phyloP scores from a whole-genome alignment of 495 filamentous ascomycete species.

The Penicillium psychrofluorescens region DNA sequence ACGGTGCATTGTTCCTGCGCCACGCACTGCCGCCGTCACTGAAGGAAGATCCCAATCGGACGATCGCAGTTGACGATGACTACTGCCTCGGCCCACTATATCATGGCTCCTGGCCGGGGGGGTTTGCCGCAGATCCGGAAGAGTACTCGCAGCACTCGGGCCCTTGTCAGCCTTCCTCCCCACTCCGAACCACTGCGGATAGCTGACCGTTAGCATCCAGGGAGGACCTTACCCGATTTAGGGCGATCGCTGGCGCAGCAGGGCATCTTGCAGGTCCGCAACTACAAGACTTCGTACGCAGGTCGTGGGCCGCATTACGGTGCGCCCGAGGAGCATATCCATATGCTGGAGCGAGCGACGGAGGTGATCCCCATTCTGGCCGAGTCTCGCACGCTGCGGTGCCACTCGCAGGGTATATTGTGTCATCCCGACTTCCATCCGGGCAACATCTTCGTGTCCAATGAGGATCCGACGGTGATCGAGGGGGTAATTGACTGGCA shows the following conservation, averaged over 20 bases:
- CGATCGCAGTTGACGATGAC: slow-evolving; percentile 8
- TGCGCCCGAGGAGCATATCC: slow-evolving; percentile 6
- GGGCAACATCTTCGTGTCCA: slow-evolving; percentile 25
- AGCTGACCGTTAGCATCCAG: background rate
- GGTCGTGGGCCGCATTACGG: slow-evolving; percentile 2
- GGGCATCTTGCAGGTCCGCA: background rate
- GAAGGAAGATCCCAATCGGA: background rate
- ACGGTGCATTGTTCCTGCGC: slow-evolving; percentile 21
- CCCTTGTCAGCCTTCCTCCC: slow-evolving; percentile 9
- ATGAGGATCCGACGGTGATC: slow-evolving; percentile 15
- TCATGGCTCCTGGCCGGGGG: slow-evolving; percentile 9
- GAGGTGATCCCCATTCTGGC: slow-evolving; percentile 4
- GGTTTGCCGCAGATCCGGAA: slow-evolving; percentile 2
- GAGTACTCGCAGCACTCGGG: slow-evolving; percentile 7
- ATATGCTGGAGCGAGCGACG: slow-evolving; percentile 2
- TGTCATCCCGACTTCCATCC: slow-evolving; percentile 26
- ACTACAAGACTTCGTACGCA: slow-evolving; percentile 1
- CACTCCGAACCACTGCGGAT: background rate
- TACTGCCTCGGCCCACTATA: slow-evolving; percentile 15
- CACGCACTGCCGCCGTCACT: slow-evolving; percentile 5
- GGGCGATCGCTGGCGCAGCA: slow-evolving; percentile 4
- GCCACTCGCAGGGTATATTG: slow-evolving; percentile 9
- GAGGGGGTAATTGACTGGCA: slow-evolving; percentile 19
- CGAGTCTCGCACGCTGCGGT: background rate
- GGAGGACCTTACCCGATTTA: slow-evolving; percentile 8